Conservation (phyloP, 306 rosid genomes). For the Hippophae gyantsensis region DNA sequence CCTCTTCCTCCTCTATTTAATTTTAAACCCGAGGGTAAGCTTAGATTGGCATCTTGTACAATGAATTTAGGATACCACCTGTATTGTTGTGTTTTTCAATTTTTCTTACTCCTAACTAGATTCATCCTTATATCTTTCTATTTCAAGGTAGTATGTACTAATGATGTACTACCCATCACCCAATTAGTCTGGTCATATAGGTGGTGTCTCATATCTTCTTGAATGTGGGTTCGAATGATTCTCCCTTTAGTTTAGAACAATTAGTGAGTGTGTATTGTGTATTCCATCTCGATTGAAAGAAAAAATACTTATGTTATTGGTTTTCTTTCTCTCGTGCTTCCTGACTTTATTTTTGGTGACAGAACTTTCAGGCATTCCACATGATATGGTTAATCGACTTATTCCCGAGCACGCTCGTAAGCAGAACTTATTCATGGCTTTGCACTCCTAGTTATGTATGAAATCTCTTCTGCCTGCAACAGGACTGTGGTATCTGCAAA, state of each 20-base stretch:
- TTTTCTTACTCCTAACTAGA: neutral
- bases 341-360: conserved; percentile 22
- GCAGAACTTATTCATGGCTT: conserved; percentile 94
- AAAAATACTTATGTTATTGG: no score
- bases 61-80: neutral
- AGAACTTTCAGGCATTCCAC: conserved; percentile 81
- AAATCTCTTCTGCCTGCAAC: conserved; percentile 13
- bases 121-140: neutral
- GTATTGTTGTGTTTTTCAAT: neutral
- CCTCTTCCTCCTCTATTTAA: conserved; percentile 97
- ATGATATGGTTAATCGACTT: conserved; percentile 57
- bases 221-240: no score
- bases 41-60: neutral
- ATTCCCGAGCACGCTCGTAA: conserved; percentile 96
- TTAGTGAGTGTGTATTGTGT: no score
- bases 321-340: conserved; percentile 1
- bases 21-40: conserved; percentile 78
- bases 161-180: no score
- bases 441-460: conserved; percentile 52
- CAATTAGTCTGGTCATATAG: no score
- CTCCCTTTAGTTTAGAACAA: no score
- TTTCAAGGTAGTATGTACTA: neutral
- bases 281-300: no score
- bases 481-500: conserved; percentile 9
- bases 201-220: no score